Evolutionary conservation across 352 stramenopile genomes (phyloP), one percentile per base, ranked within the genome.

Genomic region (Blastocystis sp.): DNA sequence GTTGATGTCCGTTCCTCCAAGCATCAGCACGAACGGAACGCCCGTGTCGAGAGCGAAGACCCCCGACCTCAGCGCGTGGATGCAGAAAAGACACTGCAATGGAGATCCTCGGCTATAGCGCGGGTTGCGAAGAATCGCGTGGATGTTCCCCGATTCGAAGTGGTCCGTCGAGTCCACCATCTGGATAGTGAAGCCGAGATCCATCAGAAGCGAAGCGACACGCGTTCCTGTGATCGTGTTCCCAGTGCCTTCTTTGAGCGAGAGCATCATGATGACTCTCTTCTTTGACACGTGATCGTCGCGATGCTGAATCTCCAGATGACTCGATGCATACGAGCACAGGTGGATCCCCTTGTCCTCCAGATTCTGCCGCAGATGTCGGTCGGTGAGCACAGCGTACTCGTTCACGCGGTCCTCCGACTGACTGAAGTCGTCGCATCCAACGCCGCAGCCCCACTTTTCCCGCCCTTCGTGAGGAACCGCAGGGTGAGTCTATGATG

Each of bases 1-100:
- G 55, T 88, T 88, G 66, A 88, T 88, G 55, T 88, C 77, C 18
- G 77, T 88, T 29, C 77, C 77, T 61, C 77, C 77, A 26, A 88
- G 29, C 66, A 88, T 79, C 50, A 88, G 26, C 6, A 88, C 55
- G 55, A 41, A 88, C 2, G 77, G 77, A 37, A 88, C 20, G 2
- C 8, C 13, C 18, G 62, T 45, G 4, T 54, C 20, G 8, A 69
- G 37, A 15, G 66, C 77, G 55, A 79, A 88, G 8, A 64, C 50
- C 6, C 77, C 77, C 26, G 77, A 34, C 8, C 77, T 56, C 23
- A 79, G 45, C 23, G 77, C 77, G 50, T 88, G 77, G 55, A 88
- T 88, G 73, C 73, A 84, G 39, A 84, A 84, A 13, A 88, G 77
- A 29, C 15, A 76, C 6, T 53, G 23, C 34, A 64, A 18, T 23